Conservation (phyloP, 352 stramenopile genomes). For the Pythium chondricola region DNA sequence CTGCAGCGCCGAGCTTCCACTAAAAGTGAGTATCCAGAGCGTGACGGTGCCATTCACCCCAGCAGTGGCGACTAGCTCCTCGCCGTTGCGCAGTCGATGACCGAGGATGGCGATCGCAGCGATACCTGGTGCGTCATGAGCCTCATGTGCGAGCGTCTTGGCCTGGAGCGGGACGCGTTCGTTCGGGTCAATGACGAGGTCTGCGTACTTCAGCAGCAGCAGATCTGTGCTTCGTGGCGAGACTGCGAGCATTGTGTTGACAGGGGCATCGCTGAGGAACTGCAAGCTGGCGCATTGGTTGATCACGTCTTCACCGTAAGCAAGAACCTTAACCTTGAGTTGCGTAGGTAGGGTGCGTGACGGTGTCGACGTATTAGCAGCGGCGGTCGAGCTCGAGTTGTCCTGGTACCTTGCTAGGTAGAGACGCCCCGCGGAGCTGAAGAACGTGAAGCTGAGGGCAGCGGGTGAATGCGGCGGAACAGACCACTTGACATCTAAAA, state of each 20-base stretch:
- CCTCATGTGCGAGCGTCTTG: constrained; percentile 46
- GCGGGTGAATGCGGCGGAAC: constrained; percentile 24
- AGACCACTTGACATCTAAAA: constrained; percentile 63
- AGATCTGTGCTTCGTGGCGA: constrained; percentile 33
- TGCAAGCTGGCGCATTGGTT: constrained; percentile 28
- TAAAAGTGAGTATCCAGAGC: constrained; percentile 56
- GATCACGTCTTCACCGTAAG: constrained; percentile 37
- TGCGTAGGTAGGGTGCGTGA: constrained; percentile 10
- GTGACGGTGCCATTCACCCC: constrained; percentile 56
- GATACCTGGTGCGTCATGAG: constrained; percentile 44
- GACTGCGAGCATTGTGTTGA: constrained; percentile 43
- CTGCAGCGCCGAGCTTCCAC: constrained; percentile 12
- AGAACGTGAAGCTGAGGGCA: constrained; percentile 52
- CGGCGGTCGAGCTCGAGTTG: constrained; percentile 2
- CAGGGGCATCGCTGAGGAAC: constrained; percentile 39
- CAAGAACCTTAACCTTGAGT: constrained; percentile 36
- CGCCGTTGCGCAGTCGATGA: constrained; percentile 30
- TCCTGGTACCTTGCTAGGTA: constrained; percentile 38
- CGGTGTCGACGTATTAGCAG: not conserved
- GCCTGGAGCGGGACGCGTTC: constrained; percentile 39
- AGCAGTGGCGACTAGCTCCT: constrained; percentile 58
- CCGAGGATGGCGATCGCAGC: constrained; percentile 40
- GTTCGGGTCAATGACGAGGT: constrained; percentile 40
- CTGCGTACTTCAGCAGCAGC: constrained; percentile 46
- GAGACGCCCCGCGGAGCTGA: constrained; percentile 41